Evolutionary conservation across 192 early-diverging fungal genomes (phyloP).

Genomic region (Entomortierella parvispora): DNA sequence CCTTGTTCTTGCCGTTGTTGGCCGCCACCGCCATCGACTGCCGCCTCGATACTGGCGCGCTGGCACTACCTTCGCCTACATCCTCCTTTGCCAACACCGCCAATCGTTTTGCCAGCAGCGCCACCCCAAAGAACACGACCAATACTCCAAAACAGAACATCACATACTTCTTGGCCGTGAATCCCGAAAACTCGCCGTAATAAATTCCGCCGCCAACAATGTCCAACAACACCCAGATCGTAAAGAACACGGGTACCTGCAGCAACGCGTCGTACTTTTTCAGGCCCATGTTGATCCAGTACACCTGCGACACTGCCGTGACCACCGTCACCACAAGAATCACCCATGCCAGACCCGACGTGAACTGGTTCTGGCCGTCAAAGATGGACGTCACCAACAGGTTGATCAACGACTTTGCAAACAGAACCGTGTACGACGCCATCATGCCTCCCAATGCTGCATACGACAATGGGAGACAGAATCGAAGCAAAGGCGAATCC

Average conservation of each 20-base stretch:
- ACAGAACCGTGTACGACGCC: constrained; percentile 80
- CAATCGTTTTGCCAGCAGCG: constrained; percentile 70
- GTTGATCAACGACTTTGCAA: constrained; percentile 86
- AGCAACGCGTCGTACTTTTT: constrained; percentile 83
- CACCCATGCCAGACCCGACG: constrained; percentile 67
- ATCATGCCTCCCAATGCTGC: constrained; percentile 80
- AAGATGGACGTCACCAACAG: constrained; percentile 72
- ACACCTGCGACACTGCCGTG: constrained; percentile 81
- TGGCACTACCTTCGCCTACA: constrained; percentile 12
- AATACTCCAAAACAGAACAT: constrained; percentile 74
- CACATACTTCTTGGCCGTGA: constrained; percentile 70
- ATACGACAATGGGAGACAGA: constrained; percentile 76
- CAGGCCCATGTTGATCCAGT: constrained; percentile 88
- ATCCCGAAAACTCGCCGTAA: constrained; percentile 77
- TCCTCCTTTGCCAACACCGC: constrained; percentile 52
- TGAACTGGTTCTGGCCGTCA: constrained; percentile 81
- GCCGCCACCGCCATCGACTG: constrained; percentile 5
- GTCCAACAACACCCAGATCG: constrained; percentile 85
- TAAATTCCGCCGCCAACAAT: constrained; percentile 86
- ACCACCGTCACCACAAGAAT: constrained; percentile 77
- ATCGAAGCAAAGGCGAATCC: constrained; percentile 58
- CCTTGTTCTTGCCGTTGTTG: no score
- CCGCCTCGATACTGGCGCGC: constrained; percentile 1
- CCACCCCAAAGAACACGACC: constrained; percentile 80
- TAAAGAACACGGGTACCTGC: constrained; percentile 85